phyloP scores from a whole-genome alignment of 2,329 filamentous ascomycete genomes.

The Coniella vitis region DNA sequence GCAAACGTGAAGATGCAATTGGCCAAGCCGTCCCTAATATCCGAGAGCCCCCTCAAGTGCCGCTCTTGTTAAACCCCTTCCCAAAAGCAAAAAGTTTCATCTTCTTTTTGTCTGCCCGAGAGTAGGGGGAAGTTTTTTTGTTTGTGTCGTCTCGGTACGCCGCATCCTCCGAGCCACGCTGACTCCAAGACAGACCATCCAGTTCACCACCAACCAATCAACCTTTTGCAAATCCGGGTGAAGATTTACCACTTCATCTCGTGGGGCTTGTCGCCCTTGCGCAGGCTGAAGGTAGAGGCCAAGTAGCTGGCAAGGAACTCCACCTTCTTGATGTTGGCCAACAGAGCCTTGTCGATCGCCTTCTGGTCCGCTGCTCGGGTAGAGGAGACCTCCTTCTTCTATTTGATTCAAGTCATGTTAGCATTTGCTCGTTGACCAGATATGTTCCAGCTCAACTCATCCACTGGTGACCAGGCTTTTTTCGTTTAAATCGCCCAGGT shows the following conservation, averaged over 20 bases:
- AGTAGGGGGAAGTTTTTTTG: conserved; percentile 13
- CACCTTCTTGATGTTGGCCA: conserved; percentile 98
- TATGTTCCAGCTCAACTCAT: neutral
- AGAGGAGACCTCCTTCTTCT: conserved; percentile 97
- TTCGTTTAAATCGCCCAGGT: neutral
- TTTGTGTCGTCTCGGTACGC: conserved; percentile 18
- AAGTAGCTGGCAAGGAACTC: conserved; percentile 91
- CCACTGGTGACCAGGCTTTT: neutral
- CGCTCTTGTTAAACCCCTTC: conserved; percentile 18
- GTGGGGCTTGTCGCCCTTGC: conserved; percentile 99
- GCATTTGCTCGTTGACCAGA: conserved; percentile 26
- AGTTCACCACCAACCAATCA: conserved; percentile 2
- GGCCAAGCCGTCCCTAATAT: conserved; percentile 43
- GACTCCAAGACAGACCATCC: conserved; percentile 2
- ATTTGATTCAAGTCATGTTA: conserved; percentile 25
- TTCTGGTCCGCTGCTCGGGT: conserved; percentile 96
- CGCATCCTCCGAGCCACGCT: conserved; percentile 13
- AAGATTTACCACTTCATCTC: conserved; percentile 93
- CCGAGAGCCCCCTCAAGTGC: conserved; percentile 13
- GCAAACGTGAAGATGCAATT: conserved; percentile 62
- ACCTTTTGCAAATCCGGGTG: conserved; percentile 1
- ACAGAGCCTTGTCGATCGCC: conserved; percentile 91
- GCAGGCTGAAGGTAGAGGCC: conserved; percentile 91
- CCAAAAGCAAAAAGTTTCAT: conserved; percentile 17
- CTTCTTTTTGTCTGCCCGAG: conserved; percentile 21